Conservation (phyloP, 2,329 filamentous ascomycete species). For the Aureobasidium sp. region DNA sequence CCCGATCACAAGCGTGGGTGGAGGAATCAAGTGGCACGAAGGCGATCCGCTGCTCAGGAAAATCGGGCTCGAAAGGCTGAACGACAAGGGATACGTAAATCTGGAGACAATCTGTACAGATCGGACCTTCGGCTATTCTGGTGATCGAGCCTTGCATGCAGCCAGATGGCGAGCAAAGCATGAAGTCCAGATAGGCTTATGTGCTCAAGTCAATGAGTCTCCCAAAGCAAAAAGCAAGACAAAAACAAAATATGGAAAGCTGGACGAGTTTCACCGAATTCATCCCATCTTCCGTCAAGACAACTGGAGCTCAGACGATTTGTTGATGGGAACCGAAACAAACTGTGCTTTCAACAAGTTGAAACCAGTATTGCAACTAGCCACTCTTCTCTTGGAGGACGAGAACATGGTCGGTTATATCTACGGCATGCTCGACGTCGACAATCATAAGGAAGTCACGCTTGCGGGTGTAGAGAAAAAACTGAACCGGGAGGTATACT, state of each 20-base stretch:
- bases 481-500: background rate
- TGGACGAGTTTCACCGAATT: background rate
- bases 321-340: background rate
- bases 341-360: background rate
- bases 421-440: background rate
- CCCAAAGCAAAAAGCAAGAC: background rate
- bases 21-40: background rate
- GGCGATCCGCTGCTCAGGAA: background rate
- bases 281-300: constrained; percentile 2
- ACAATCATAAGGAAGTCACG: background rate
- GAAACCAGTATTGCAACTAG: constrained; percentile 1
- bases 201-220: background rate
- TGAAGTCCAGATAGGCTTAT: background rate
- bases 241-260: background rate
- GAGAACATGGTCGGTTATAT: background rate
- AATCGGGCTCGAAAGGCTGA: background rate
- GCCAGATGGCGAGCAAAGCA: background rate
- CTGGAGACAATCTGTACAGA: background rate
- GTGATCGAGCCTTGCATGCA: background rate
- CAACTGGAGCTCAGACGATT: background rate
- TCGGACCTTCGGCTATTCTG: background rate
- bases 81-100: background rate
- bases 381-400: background rate
- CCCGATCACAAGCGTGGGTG: background rate
- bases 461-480: background rate